phyloP scores from a whole-genome alignment of 2,329 filamentous ascomycete species.

The Hortaea werneckii region DNA sequence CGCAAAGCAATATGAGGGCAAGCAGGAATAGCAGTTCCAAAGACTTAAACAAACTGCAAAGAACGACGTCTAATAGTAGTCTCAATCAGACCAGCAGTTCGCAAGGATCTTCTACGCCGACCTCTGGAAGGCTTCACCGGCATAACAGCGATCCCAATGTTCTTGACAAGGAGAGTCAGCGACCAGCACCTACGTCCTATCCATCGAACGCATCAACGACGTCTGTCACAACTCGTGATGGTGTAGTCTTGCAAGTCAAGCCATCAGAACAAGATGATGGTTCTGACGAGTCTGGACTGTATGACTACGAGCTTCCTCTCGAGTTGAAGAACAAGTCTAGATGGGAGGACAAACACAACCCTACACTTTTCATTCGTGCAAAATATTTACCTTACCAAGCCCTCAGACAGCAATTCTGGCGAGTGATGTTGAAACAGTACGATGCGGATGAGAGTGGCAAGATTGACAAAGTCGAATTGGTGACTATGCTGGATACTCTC shows the following conservation, averaged over 20 bases:
- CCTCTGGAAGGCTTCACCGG: background rate
- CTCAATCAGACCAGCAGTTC: slow-evolving; percentile 17
- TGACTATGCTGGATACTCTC: slow-evolving; percentile 92
- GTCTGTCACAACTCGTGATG: background rate
- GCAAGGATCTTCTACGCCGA: background rate
- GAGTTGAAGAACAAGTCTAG: slow-evolving; percentile 86
- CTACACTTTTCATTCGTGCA: slow-evolving; percentile 69
- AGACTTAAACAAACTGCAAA: slow-evolving; percentile 48
- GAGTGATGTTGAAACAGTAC: slow-evolving; percentile 91
- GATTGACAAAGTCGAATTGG: slow-evolving; percentile 90
- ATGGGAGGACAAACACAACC: slow-evolving; percentile 91
- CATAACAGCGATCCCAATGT: background rate
- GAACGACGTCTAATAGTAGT: slow-evolving; percentile 22
- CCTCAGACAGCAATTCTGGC: slow-evolving; percentile 93
- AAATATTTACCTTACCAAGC: slow-evolving; percentile 93
- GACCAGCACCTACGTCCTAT: background rate
- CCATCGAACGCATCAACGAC: background rate
- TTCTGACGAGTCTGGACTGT: slow-evolving; percentile 37
- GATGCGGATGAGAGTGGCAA: slow-evolving; percentile 88
- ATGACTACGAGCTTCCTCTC: slow-evolving; percentile 63
- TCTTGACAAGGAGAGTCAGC: background rate
- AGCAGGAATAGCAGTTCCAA: slow-evolving; percentile 21
- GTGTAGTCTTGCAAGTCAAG: background rate
- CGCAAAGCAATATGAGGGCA: slow-evolving; percentile 52
- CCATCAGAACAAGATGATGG: slow-evolving; percentile 1